These are phyloP conservation scores for Oidiodendron maius DNA, from an alignment of 495 filamentous ascomycete genomes.

Conservation along the genomic window DNA sequence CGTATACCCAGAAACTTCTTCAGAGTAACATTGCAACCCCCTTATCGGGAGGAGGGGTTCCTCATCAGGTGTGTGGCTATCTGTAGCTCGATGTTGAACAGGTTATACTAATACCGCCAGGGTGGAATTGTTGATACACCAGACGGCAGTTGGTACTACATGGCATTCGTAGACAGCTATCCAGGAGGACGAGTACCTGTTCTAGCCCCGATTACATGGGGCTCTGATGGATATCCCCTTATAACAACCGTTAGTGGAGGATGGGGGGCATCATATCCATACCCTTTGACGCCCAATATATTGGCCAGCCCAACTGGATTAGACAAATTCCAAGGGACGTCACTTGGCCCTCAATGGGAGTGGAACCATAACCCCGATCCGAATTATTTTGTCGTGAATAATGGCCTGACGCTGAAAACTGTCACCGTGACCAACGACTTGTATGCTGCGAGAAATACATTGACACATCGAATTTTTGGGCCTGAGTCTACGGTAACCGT, in stretches of 20 bases:
- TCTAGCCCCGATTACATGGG: slow-evolving; percentile 48
- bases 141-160: slow-evolving; percentile 51
- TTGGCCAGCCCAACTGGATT: slow-evolving; percentile 25
- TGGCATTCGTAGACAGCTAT: slow-evolving; percentile 49
- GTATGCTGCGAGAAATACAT: slow-evolving; percentile 48
- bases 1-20: slow-evolving; percentile 36
- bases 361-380: slow-evolving; percentile 59
- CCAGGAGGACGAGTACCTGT: slow-evolving; percentile 51
- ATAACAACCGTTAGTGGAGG: slow-evolving; percentile 27
- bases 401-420: slow-evolving; percentile 34
- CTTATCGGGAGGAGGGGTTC: slow-evolving; percentile 35
- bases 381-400: slow-evolving; percentile 21
- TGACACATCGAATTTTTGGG: slow-evolving; percentile 48
- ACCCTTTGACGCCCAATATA: slow-evolving; percentile 29
- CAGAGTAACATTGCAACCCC: slow-evolving; percentile 31
- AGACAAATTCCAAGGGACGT: slow-evolving; percentile 34
- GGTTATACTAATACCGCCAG: slow-evolving; percentile 48
- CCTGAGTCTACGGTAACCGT: slow-evolving; percentile 37
- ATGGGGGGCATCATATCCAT: slow-evolving; percentile 40
- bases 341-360: slow-evolving; percentile 44
- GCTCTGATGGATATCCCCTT: slow-evolving; percentile 41
- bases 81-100: too few relatives aligned
- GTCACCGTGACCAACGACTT: slow-evolving; percentile 46
- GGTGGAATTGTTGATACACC: slow-evolving; percentile 49
- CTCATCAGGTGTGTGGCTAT: too few relatives aligned